Conservation (phyloP, 768 basidiomycete species). For the Kwoniella botswanensis region DNA sequence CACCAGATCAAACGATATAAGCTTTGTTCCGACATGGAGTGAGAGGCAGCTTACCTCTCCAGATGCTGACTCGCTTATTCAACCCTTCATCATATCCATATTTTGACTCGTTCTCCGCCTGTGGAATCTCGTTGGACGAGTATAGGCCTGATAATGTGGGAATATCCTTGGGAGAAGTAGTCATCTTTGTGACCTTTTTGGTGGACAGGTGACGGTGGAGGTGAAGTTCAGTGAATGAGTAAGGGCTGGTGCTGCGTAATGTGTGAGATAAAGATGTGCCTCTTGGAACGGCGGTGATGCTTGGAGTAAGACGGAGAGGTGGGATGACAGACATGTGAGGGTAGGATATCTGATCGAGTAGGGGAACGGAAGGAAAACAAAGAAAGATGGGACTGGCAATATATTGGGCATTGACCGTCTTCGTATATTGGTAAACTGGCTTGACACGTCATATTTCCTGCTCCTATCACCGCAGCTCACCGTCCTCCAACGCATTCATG, state of each 20-base stretch:
- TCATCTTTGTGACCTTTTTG: neutral
- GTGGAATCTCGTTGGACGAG: conserved; percentile 14
- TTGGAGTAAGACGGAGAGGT: too few relatives aligned
- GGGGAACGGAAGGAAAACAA: neutral
- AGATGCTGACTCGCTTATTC: conserved; percentile 45
- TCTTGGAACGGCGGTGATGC: neutral
- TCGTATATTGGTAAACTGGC: neutral
- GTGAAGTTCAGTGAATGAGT: neutral
- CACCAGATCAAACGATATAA: neutral
- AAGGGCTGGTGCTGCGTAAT: neutral
- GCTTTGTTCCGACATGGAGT: neutral
- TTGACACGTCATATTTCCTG: conserved; percentile 12
- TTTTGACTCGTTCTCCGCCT: conserved; percentile 9
- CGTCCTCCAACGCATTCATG: too few relatives aligned
- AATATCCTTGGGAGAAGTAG: conserved; percentile 28
- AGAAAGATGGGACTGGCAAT: neutral
- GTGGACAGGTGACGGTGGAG: neutral
- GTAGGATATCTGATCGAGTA: too few relatives aligned
- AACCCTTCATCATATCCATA: conserved; percentile 27
- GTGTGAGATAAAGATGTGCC: neutral
- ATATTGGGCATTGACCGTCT: too few relatives aligned
- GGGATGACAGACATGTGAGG: neutral
- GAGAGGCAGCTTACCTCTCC: conserved; percentile 35
- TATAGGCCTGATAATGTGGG: conserved; percentile 45
- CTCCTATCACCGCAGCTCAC: neutral